Evolutionary conservation across 2,329 filamentous ascomycete genomes (phyloP).

Genomic region (Diaporthe helianthi): DNA sequence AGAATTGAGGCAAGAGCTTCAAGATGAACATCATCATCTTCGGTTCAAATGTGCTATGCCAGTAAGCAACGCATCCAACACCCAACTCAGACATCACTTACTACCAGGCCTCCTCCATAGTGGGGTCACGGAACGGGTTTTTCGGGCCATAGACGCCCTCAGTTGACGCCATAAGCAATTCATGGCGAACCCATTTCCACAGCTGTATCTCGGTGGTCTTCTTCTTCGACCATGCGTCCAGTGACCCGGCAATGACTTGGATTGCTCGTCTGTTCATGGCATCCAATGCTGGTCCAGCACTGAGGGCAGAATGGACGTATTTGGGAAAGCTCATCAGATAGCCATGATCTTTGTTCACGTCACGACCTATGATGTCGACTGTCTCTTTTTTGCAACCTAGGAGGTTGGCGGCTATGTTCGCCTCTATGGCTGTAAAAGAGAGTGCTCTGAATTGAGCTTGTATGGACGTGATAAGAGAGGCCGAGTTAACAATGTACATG

Average conservation of each 20-base stretch:
- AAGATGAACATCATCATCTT: conserved; percentile 22
- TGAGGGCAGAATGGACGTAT: conserved; percentile 25
- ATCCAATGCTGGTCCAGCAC: conserved; percentile 20
- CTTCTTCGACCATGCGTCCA: conserved; percentile 15
- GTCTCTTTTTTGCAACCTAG: neutral
- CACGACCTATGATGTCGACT: conserved; percentile 9
- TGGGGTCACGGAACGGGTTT: conserved; percentile 23
- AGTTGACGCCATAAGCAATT: conserved; percentile 19
- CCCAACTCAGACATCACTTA: neutral
- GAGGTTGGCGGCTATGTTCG: conserved; percentile 15
- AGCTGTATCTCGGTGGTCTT: neutral
- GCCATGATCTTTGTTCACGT: conserved; percentile 23
- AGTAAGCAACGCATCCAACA: neutral
- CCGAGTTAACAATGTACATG: conserved; percentile 20
- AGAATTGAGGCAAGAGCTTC: conserved; percentile 19
- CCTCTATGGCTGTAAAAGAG: conserved; percentile 18
- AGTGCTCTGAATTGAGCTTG: conserved; percentile 17
- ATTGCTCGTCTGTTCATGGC: conserved; percentile 29
- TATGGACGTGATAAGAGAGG: conserved; percentile 6
- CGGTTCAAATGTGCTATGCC: conserved; percentile 20
- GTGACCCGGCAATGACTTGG: conserved; percentile 3
- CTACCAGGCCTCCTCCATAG: conserved; percentile 19
- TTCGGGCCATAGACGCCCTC: conserved; percentile 29
- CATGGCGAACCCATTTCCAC: conserved; percentile 21
- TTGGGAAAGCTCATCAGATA: conserved; percentile 22